Evolutionary conservation across 768 basidiomycete genomes (phyloP), one percentile per base, ranked within the genome.

Genomic region (Pleurotus platypus): DNA sequence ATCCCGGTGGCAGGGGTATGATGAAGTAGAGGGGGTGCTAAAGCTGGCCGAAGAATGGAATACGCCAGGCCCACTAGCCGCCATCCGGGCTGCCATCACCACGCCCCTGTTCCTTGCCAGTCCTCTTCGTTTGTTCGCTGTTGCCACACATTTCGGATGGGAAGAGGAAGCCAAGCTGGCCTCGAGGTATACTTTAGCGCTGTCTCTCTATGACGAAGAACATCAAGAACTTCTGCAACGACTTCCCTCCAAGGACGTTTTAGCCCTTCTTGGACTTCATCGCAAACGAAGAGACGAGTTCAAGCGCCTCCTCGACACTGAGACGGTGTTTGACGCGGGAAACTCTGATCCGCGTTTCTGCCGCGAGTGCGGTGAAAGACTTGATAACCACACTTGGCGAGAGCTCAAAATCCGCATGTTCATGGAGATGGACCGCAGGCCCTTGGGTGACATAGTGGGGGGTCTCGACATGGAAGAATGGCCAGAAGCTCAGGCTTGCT

Each of bases 101-200:
- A 67, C 78, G 1, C 75, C 77, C 5, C 56, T 71, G 9, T 77
- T 80, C 59, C 72, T 76, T n/a, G 62, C 64, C 4, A 68, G 76
- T 11, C 78, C 81, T 1, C 60, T 82, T n/a, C 74, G 78, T 16
- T 67, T 81, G 8, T 82, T 81, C 56, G 76, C 70, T 2, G 67
- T 83, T 43, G 72, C 78, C 6, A 72, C 74, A 16, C 71, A 71
- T 30, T 75, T 72, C 55, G 75, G 72, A 5, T 81, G 80, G 78
- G 68, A 68, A 45, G 71, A 75, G 43, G 80, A 80, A 62, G 72
- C 75, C 5, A 69, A 68, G 58, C 56, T 73, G 9, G 78, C 80
- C 2, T 72, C 79, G 2, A 67, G 70, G 16, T 63, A 70, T 39
- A 79, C 81, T 7, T 63, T 83, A 18, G 61, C 62, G 13, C 60